phyloP scores from a whole-genome alignment of 352 stramenopile species.

The Pythium utonaiense region DNA sequence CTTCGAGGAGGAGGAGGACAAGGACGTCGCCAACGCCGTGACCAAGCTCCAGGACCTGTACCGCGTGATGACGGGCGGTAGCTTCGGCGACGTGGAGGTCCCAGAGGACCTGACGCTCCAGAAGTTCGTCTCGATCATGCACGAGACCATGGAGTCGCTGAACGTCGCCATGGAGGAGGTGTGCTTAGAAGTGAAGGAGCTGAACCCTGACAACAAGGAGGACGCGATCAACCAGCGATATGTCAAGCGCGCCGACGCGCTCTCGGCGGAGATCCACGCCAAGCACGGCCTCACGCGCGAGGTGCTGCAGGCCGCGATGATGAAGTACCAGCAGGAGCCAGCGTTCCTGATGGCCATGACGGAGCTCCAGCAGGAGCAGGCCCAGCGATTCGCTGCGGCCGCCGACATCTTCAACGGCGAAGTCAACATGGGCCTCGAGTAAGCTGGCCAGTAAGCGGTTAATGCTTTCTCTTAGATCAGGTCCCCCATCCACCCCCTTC shows the following conservation, averaged over 20 bases:
- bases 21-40: constrained; percentile 79
- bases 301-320: constrained; percentile 87
- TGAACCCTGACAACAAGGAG: constrained; percentile 87
- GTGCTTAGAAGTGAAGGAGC: constrained; percentile 85
- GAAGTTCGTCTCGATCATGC: constrained; percentile 89
- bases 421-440: constrained; percentile 88
- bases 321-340: constrained; percentile 89
- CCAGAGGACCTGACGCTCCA: constrained; percentile 75
- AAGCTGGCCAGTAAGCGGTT: constrained; percentile 25
- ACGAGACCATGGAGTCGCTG: constrained; percentile 88
- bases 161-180: constrained; percentile 89
- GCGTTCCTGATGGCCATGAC: constrained; percentile 86
- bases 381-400: constrained; percentile 76
- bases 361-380: constrained; percentile 84
- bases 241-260: constrained; percentile 82
- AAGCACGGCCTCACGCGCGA: constrained; percentile 85
- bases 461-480: constrained; percentile 15
- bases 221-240: constrained; percentile 89
- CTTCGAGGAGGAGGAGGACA: constrained; percentile 86
- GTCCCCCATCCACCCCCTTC: constrained; percentile 1
- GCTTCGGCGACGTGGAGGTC: constrained; percentile 80
- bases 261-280: constrained; percentile 84
- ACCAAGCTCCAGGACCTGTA: constrained; percentile 87
- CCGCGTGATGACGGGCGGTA: constrained; percentile 82
- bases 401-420: constrained; percentile 86